phyloP scores from a whole-genome alignment of 495 filamentous ascomycete genomes.

The Aspergillus homomorphus region DNA sequence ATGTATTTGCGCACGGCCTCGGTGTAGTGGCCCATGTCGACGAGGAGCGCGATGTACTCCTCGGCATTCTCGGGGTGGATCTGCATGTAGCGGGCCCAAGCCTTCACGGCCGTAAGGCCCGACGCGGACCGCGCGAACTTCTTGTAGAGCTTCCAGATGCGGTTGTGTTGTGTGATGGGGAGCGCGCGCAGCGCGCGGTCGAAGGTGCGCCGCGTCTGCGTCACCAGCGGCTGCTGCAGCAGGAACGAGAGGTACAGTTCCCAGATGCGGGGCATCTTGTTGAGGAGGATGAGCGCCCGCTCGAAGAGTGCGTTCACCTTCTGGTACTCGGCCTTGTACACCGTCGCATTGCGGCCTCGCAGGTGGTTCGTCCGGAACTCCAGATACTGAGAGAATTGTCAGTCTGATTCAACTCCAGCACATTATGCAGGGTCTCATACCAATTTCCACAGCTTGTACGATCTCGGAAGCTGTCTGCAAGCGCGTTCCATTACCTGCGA shows the following conservation, averaged over 20 bases:
- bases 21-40: slow-evolving; percentile 79
- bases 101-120: slow-evolving; percentile 84
- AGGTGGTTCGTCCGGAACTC: slow-evolving; percentile 81
- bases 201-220: slow-evolving; percentile 86
- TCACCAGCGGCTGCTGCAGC: slow-evolving; percentile 85
- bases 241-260: slow-evolving; percentile 95
- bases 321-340: slow-evolving; percentile 74
- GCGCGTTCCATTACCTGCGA: slow-evolving; percentile 75
- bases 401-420: background rate
- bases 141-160: slow-evolving; percentile 91
- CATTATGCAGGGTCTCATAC: slow-evolving; percentile 44
- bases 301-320: slow-evolving; percentile 98
- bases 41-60: slow-evolving; percentile 86
- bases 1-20: slow-evolving; percentile 93
- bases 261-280: slow-evolving; percentile 99
- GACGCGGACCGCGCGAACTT: slow-evolving; percentile 91
- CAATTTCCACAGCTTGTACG: slow-evolving; percentile 99
- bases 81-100: slow-evolving; percentile 97
- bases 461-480: slow-evolving; percentile 82
- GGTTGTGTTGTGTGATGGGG: slow-evolving; percentile 95
- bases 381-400: slow-evolving; percentile 61
- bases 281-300: slow-evolving; percentile 86
- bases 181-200: slow-evolving; percentile 90
- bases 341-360: slow-evolving; percentile 76
- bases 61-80: slow-evolving; percentile 95